Evolutionary conservation across 345 rosid species (phyloP), one percentile per base, ranked within the genome.

Genomic region (Noccaea bulbosa): DNA sequence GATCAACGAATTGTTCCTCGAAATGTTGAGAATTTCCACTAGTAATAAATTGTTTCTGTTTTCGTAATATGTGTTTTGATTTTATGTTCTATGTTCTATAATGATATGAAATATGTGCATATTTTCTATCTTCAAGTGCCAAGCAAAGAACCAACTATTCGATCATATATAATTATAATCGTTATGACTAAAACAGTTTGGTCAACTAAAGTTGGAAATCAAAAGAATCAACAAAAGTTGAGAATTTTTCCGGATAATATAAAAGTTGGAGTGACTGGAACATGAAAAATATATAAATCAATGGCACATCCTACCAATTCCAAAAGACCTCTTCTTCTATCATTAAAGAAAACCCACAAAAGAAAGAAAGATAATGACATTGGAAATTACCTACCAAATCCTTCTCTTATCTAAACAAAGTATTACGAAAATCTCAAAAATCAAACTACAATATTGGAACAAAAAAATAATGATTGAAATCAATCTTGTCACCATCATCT

Each of bases 291-390:
- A 20, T 41, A 62, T 34, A 0, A 40, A 12, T 47, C 65, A 47
- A 72, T 53, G 8, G 50, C 68, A 46, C 6, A 69, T 75, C 45
- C 62, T 75, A 75, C 65, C 60, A 75, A 40, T 69, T 69, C 70
- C 39, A 45, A 27, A 68, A 32, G 67, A 59, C 32, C 10, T 20
- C 14, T 40, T 65, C 72, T 45, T 69, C 5, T 27, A 6, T 52
- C 35, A 45, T 30, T 61, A 62, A 27, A 68, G 39, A 67, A 67
- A 9, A n/a, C 33, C 17, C 35, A 47, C n/a, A 10, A 48, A 47
- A 39, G 1, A 59, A 65, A 47, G 12, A 22, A 5, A 34, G 59
- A 73, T 6, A 65, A 55, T 17, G 59, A 55, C 71, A 64, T 27
- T 46, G 44, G 44, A 17, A 5, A 24, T 2, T 40, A 3, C 51